Evolutionary conservation across 179 eudicot genomes (phyloP).

Genomic region (Beta corolliflora): DNA sequence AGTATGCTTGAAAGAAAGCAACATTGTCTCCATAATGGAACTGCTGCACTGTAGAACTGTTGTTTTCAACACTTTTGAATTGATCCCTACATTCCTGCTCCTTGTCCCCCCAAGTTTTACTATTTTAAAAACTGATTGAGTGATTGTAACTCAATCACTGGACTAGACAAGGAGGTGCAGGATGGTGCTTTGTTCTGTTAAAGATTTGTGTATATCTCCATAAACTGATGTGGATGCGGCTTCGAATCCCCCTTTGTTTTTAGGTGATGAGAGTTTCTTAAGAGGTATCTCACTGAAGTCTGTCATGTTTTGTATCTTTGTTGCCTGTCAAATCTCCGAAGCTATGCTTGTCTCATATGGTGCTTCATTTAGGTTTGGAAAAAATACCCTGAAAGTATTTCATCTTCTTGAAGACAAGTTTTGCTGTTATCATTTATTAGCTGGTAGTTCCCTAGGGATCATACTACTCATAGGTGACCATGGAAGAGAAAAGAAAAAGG

Average conservation of each 20-base stretch:
- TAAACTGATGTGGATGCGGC: slow-evolving; percentile 10
- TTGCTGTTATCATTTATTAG: neutral
- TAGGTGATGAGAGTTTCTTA: neutral
- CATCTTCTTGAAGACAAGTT: neutral
- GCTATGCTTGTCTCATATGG: neutral
- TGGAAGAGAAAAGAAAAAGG: neutral
- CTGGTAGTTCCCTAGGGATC: neutral
- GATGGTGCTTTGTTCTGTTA: neutral
- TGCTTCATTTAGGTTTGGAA: neutral
- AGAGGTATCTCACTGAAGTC: neutral
- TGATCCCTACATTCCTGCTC: neutral
- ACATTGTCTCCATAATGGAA: neutral
- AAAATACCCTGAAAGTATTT: too few relatives aligned
- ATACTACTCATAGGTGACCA: neutral
- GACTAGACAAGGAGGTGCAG: slow-evolving; percentile 10
- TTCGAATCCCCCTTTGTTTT: slow-evolving; percentile 2
- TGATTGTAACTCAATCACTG: neutral
- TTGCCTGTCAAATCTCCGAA: neutral
- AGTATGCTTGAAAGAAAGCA: too few relatives aligned
- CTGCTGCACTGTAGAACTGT: neutral
- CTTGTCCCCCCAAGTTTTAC: neutral
- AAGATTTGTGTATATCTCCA: neutral
- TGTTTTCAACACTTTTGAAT: neutral
- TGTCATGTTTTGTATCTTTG: slow-evolving; percentile 3
- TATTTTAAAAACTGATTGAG: neutral